A percentile compares a stretch with the other conserved stretches of the same genome.
Conservation (phyloP, 768 basidiomycete species). For the Dacryopinax spathularia region DNA sequence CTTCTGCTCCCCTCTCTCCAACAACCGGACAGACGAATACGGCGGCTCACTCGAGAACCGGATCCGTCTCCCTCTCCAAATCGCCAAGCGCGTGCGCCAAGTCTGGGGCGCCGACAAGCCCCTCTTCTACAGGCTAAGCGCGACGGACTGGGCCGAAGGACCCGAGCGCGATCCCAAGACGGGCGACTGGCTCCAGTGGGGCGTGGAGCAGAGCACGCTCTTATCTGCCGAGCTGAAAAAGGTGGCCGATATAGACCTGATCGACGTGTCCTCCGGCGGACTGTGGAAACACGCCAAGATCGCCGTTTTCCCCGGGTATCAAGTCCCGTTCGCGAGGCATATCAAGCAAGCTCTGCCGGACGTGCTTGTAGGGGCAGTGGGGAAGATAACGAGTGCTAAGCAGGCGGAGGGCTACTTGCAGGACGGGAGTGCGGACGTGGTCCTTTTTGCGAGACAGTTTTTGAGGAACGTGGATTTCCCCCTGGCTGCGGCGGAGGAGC, state of each 20-base stretch:
- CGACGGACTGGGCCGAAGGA: constrained; percentile 48
- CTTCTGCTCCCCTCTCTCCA: constrained; percentile 63
- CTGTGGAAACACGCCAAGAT: constrained; percentile 38
- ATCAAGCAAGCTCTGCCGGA: constrained; percentile 47
- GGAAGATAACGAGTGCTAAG: constrained; percentile 51
- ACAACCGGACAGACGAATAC: constrained; percentile 53
- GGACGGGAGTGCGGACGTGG: constrained; percentile 51
- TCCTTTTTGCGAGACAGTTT: constrained; percentile 53
- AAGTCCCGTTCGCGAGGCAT: constrained; percentile 56
- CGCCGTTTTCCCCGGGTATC: constrained; percentile 23
- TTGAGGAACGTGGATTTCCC: constrained; percentile 54
- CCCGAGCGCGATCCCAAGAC: constrained; percentile 42
- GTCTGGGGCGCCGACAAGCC: constrained; percentile 47
- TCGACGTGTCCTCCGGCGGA: constrained; percentile 59
- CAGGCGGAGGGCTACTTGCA: constrained; percentile 51
- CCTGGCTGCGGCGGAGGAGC: constrained; percentile 43
- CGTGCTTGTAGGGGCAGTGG: constrained; percentile 48
- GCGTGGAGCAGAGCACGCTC: constrained; percentile 57
- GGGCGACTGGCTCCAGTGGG: constrained; percentile 54
- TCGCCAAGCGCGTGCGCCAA: constrained; percentile 39
- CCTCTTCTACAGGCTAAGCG: constrained; percentile 58
- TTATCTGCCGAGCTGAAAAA: constrained; percentile 38
- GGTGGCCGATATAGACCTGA: constrained; percentile 54
- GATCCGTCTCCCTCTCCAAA: constrained; percentile 47
- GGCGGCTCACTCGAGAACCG: constrained; percentile 66